A percentile compares a stretch with the other conserved stretches of the same genome.
Evolutionary conservation across 495 filamentous ascomycete species (phyloP).

Genomic region (Bacidia rubella): DNA sequence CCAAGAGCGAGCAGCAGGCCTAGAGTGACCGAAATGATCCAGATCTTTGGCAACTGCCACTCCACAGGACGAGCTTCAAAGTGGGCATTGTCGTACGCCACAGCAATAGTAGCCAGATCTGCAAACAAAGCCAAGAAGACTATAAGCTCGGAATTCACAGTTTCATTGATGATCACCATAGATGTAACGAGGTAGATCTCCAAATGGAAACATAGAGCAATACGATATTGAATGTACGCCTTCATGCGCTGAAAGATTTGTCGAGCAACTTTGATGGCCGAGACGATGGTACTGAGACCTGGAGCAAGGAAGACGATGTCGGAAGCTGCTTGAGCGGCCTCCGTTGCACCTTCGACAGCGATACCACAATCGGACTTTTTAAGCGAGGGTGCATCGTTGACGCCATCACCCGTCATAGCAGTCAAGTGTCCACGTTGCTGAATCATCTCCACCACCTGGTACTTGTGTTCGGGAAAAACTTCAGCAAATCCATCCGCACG

Average conservation of each 20-base stretch:
- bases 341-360: constrained; percentile 62
- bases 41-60: constrained; percentile 69
- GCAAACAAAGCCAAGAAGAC: constrained; percentile 69
- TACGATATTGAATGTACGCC: constrained; percentile 71
- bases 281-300: constrained; percentile 62
- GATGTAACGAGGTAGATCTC: constrained; percentile 68
- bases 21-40: constrained; percentile 57
- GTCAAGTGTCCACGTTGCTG: constrained; percentile 93
- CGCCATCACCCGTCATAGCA: constrained; percentile 97
- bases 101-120: constrained; percentile 62
- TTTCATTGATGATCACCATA: constrained; percentile 66
- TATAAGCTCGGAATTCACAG: constrained; percentile 50
- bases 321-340: constrained; percentile 63
- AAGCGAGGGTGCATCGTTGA: constrained; percentile 90
- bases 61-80: constrained; percentile 58
- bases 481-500: constrained; percentile 63
- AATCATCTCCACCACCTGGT: constrained; percentile 91
- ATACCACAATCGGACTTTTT: constrained; percentile 89
- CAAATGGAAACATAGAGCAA: constrained; percentile 61
- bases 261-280: constrained; percentile 65
- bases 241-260: constrained; percentile 79
- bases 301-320: constrained; percentile 72
- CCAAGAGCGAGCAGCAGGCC: constrained; percentile 50
- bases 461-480: constrained; percentile 97
- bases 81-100: constrained; percentile 67